Evolutionary conservation across 2,329 filamentous ascomycete genomes (phyloP).

Genomic region (Penicillium rolfsii): DNA sequence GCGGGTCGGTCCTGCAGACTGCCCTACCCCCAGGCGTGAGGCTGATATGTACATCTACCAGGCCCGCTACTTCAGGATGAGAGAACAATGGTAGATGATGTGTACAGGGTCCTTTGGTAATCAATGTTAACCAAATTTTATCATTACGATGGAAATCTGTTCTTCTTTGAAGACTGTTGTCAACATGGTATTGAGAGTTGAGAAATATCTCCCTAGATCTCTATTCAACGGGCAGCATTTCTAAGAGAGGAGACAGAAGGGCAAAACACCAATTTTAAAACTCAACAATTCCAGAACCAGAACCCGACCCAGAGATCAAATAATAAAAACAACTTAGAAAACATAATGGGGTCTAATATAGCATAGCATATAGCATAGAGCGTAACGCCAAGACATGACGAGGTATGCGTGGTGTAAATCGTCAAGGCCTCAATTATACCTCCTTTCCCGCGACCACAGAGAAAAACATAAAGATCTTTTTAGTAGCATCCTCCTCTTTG

Average conservation of each 20-base stretch:
- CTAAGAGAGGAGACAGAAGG: neutral
- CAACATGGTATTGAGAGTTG: too few relatives aligned
- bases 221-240: neutral
- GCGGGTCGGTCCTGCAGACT: neutral
- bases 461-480: neutral
- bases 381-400: neutral
- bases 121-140: too few relatives aligned
- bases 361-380: slow-evolving; percentile 1
- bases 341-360: slow-evolving; percentile 14
- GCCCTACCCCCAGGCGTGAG: neutral
- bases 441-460: neutral
- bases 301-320: neutral
- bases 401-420: neutral
- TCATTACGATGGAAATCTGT: too few relatives aligned
- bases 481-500: neutral
- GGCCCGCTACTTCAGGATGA: too few relatives aligned
- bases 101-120: too few relatives aligned
- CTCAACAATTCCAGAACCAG: neutral
- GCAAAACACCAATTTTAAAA: neutral
- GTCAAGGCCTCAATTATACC: neutral
- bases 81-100: neutral
- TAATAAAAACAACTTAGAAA: slow-evolving; percentile 14
- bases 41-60: neutral
- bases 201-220: neutral
- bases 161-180: too few relatives aligned